These are phyloP conservation scores for Phalaenopsis aphrodite DNA, from an alignment of 106 monocot genomes.

Conservation along the genomic window DNA sequence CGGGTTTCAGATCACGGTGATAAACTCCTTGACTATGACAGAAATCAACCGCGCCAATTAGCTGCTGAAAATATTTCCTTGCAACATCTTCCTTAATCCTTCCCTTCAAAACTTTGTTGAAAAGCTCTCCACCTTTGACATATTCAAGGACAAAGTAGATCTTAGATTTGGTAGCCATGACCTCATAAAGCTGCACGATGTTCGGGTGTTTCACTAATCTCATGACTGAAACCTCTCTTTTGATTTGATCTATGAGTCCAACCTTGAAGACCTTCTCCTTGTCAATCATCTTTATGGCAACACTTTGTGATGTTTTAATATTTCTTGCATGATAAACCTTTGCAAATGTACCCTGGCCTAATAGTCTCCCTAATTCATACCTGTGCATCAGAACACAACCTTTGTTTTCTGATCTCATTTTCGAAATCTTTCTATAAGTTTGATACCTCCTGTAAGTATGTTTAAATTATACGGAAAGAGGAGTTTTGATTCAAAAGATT, in stretches of 20 bases:
- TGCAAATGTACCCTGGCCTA: constrained; percentile 28
- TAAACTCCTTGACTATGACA: constrained; percentile 47
- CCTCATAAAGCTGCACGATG: constrained; percentile 37
- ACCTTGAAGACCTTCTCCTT: constrained; percentile 40
- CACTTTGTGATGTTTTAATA: constrained; percentile 19
- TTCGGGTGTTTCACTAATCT: constrained; percentile 31
- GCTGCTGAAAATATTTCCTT: constrained; percentile 35
- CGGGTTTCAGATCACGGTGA: constrained; percentile 51
- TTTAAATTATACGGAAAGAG: not conserved
- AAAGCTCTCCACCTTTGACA: constrained; percentile 35
- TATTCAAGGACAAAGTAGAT: constrained; percentile 43
- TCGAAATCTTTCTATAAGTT: not conserved
- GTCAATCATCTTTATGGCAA: constrained; percentile 37
- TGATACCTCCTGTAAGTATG: not conserved
- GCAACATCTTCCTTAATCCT: constrained; percentile 34
- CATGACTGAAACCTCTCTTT: constrained; percentile 41
- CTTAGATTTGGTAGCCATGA: constrained; percentile 45
- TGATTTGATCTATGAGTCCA: constrained; percentile 37
- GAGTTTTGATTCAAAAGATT: not conserved
- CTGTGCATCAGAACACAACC: constrained; percentile 24
- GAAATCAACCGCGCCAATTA: constrained; percentile 35
- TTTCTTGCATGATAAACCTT: constrained; percentile 27
- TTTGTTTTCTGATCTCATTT: constrained; percentile 19
- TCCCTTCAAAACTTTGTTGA: constrained; percentile 29
- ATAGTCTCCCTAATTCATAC: constrained; percentile 23